phyloP scores from a whole-genome alignment of 495 filamentous ascomycete genomes.

The Cercophora samala region DNA sequence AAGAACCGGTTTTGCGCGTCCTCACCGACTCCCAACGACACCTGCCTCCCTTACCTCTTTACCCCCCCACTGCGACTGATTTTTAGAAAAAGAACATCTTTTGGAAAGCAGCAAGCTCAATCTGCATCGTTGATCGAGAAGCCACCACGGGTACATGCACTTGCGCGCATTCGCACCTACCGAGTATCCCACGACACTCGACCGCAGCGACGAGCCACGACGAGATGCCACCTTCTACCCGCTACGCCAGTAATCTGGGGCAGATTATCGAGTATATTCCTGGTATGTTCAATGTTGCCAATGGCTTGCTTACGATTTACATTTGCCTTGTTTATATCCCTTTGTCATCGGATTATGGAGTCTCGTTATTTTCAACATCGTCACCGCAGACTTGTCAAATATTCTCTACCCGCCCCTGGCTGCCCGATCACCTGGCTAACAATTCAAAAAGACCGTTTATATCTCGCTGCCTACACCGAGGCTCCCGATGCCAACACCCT shows the following conservation, averaged over 20 bases:
- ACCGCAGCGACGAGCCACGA: slow-evolving; percentile 14
- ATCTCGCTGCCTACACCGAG: slow-evolving; percentile 87
- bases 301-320: slow-evolving; percentile 1
- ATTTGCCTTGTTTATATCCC: not conserved
- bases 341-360: not conserved
- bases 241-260: slow-evolving; percentile 42
- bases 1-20: not conserved
- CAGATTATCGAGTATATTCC: slow-evolving; percentile 59
- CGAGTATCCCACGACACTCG: not conserved
- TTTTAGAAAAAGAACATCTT: not conserved
- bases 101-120: not conserved
- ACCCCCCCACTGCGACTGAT: not conserved
- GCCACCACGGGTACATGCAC: not conserved
- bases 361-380: not conserved
- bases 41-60: not conserved
- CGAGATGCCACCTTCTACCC: slow-evolving; percentile 45
- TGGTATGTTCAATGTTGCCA: slow-evolving; percentile 35
- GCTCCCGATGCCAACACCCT: slow-evolving; percentile 73
- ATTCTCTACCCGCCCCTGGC: slow-evolving; percentile 12
- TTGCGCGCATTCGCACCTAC: not conserved
- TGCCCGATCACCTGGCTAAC: slow-evolving; percentile 35
- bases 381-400: slow-evolving; percentile 11
- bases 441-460: slow-evolving; percentile 72
- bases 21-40: not conserved
- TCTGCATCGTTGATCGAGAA: not conserved